phyloP scores from a whole-genome alignment of 1,284 basidiomycete genomes.

The Ustilago lituana region DNA sequence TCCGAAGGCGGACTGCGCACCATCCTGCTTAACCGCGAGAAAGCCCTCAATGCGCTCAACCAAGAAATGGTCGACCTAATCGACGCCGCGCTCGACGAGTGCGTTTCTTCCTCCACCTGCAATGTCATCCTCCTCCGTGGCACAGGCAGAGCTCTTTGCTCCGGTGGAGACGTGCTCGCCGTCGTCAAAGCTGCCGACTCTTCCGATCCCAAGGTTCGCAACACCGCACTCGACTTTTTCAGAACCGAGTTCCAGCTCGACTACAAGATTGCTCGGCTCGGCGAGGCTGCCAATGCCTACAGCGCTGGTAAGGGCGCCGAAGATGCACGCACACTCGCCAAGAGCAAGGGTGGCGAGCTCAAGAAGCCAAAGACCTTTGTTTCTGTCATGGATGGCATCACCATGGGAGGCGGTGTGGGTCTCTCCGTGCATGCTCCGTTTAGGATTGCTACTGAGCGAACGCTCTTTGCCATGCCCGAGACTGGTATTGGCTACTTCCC shows the following conservation, averaged over 20 bases:
- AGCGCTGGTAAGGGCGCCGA: slow-evolving; percentile 66
- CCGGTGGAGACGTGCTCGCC: slow-evolving; percentile 88
- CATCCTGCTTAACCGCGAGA: slow-evolving; percentile 82
- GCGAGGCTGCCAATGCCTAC: slow-evolving; percentile 69
- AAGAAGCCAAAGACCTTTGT: slow-evolving; percentile 78
- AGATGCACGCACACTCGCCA: slow-evolving; percentile 30
- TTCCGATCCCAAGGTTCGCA: slow-evolving; percentile 61
- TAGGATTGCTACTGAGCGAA: slow-evolving; percentile 92
- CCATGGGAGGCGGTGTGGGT: slow-evolving; percentile 96
- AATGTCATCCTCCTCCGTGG: slow-evolving; percentile 68
- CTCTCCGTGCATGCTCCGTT: slow-evolving; percentile 87
- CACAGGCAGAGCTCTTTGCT: slow-evolving; percentile 85
- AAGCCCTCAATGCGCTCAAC: slow-evolving; percentile 87
- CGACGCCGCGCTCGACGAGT: slow-evolving; percentile 78
- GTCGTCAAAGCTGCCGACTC: slow-evolving; percentile 66
- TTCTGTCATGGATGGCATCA: slow-evolving; percentile 73
- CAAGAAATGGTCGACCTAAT: slow-evolving; percentile 82
- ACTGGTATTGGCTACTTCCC: slow-evolving; percentile 71
- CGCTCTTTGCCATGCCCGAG: slow-evolving; percentile 84
- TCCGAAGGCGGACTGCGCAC: slow-evolving; percentile 70
- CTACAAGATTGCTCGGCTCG: slow-evolving; percentile 77
- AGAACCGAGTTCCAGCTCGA: slow-evolving; percentile 92
- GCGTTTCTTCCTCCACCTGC: slow-evolving; percentile 52
- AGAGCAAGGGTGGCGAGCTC: slow-evolving; percentile 36
- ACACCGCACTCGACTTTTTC: slow-evolving; percentile 83